Percentiles rank a stretch among this genome's conserved stretches.
Evolutionary conservation across 495 filamentous ascomycete species (phyloP).

Genomic region (Talaromyces proteolyticus): DNA sequence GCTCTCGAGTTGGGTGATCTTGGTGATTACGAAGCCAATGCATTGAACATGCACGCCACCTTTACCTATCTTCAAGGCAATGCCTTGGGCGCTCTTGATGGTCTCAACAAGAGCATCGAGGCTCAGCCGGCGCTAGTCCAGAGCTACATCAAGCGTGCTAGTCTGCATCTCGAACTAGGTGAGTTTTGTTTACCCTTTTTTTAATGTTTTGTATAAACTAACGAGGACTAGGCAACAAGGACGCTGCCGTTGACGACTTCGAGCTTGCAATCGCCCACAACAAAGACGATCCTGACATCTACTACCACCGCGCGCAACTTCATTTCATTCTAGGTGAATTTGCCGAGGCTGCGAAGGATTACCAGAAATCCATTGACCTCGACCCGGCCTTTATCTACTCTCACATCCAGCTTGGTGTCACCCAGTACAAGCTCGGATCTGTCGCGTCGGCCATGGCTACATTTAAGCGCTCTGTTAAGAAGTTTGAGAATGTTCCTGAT

Average conservation of each 20-base stretch:
- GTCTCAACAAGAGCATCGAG: slow-evolving; percentile 88
- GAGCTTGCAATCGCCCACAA: slow-evolving; percentile 80
- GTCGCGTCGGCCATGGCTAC: slow-evolving; percentile 98
- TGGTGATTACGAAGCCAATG: slow-evolving; percentile 77
- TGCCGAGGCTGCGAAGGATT: slow-evolving; percentile 90
- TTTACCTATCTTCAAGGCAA: slow-evolving; percentile 91
- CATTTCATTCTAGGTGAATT: slow-evolving; percentile 97
- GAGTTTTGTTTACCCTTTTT: slow-evolving; percentile 21
- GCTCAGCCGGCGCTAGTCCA: slow-evolving; percentile 82
- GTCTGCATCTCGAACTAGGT: slow-evolving; percentile 96
- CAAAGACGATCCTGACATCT: slow-evolving; percentile 90
- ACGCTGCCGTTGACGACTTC: slow-evolving; percentile 83
- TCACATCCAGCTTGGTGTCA: slow-evolving; percentile 98
- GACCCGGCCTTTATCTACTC: slow-evolving; percentile 97
- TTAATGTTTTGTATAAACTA: slow-evolving; percentile 15
- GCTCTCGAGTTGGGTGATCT: slow-evolving; percentile 75
- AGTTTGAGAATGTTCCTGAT: slow-evolving; percentile 92
- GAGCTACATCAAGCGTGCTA: slow-evolving; percentile 97
- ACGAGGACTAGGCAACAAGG: slow-evolving; percentile 62
- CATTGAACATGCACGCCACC: slow-evolving; percentile 93
- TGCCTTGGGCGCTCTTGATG: slow-evolving; percentile 70
- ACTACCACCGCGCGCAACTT: slow-evolving; percentile 97
- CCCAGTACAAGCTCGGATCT: slow-evolving; percentile 99
- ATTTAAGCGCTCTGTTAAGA: slow-evolving; percentile 96
- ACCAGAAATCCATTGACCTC: slow-evolving; percentile 98